phyloP scores from a whole-genome alignment of 1,139 yeast species.

The Hansenula anomala region DNA sequence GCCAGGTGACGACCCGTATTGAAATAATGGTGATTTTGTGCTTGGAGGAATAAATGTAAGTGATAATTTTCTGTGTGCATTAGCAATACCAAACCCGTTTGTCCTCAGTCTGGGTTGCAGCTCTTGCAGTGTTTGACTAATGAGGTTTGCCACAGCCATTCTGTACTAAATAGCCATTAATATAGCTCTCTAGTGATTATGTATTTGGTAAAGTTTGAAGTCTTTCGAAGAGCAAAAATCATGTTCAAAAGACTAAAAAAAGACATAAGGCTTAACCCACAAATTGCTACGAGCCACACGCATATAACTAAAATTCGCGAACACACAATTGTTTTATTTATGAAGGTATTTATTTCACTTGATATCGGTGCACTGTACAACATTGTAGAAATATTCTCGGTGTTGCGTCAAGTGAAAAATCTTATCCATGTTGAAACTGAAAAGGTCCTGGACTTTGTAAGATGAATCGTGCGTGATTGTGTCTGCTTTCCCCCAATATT shows the following conservation, averaged over 20 bases:
- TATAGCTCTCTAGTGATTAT: too few relatives aligned
- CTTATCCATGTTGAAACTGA: slow-evolving; percentile 10
- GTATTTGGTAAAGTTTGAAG: too few relatives aligned
- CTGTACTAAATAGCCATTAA: too few relatives aligned
- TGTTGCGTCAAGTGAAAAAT: slow-evolving; percentile 16
- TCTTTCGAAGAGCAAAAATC: too few relatives aligned
- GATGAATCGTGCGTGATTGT: slow-evolving; percentile 8
- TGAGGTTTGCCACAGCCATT: slow-evolving; percentile 11
- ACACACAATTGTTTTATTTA: too few relatives aligned
- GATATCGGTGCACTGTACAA: slow-evolving; percentile 10
- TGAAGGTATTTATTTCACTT: too few relatives aligned
- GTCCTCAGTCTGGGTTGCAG: slow-evolving; percentile 31
- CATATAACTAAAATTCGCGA: too few relatives aligned
- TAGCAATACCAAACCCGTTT: slow-evolving; percentile 34
- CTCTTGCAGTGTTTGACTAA: slow-evolving; percentile 24
- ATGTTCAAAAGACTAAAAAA: too few relatives aligned
- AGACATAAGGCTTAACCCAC: background rate
- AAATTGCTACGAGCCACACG: background rate
- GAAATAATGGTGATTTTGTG: slow-evolving; percentile 61
- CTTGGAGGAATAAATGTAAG: slow-evolving; percentile 66
- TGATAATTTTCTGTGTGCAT: slow-evolving; percentile 38
- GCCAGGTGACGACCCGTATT: slow-evolving; percentile 49
- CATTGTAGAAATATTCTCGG: slow-evolving; percentile 13
- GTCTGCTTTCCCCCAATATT: slow-evolving; percentile 23
- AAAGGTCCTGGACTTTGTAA: slow-evolving; percentile 13